These are phyloP conservation scores for Mangifera indica DNA, from an alignment of 345 rosid species.

Conservation along the genomic window DNA sequence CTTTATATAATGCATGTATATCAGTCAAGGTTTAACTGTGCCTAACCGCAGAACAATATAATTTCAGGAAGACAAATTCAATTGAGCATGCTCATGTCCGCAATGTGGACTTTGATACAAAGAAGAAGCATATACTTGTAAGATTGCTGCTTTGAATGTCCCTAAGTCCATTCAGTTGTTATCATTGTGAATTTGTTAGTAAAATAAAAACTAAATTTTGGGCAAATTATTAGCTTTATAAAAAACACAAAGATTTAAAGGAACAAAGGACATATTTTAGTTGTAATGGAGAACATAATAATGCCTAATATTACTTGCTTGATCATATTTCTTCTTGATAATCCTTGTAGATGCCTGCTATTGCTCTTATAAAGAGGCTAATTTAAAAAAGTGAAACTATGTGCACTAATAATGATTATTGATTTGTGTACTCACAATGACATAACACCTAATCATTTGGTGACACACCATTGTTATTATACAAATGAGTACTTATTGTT, in stretches of 20 bases:
- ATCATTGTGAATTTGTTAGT: no score
- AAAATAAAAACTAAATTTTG: no score
- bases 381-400: neutral
- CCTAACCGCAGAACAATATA: slow-evolving; percentile 14
- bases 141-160: slow-evolving; percentile 26
- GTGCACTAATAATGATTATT: no score
- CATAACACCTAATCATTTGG: no score
- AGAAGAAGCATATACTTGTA: slow-evolving; percentile 69
- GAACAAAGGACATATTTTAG: neutral
- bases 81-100: slow-evolving; percentile 65
- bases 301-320: neutral
- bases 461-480: no score
- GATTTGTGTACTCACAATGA: no score
- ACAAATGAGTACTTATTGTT: no score
- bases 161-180: neutral
- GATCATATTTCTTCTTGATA: neutral
- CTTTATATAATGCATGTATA: neutral
- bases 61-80: slow-evolving; percentile 66
- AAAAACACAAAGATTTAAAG: neutral
- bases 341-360: neutral
- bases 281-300: neutral
- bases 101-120: slow-evolving; percentile 59
- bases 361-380: slow-evolving; percentile 11
- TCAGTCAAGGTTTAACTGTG: neutral
- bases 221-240: no score